Evolutionary conservation across 371 early-diverging fungal species (phyloP), one percentile per base, ranked within the genome.

Genomic region (Pancytospora philotis): DNA sequence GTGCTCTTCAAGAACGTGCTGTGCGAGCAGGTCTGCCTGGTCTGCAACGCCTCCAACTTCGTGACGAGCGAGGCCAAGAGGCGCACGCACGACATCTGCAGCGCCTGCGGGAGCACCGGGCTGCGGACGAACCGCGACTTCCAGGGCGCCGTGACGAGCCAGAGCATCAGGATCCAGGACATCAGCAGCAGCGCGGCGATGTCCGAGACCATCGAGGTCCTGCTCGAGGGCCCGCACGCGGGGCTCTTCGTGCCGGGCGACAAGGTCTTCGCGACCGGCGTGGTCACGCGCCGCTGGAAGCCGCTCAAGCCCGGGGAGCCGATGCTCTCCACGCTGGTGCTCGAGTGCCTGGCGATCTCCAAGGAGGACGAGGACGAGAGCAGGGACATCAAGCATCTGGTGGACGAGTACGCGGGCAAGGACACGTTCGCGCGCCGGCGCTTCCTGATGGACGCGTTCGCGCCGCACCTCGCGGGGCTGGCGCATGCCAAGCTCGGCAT

Each of bases 211-310:
- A 39, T 74, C 36, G 74, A 73, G 55, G 59, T 80, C 0, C 48
- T 58, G 51, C 37, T 80, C 31, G 75, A 74, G 49, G 72, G 72
- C 25, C 53, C 58, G 16, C 38, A 55, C 19, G 66, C 75, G 51
- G 72, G 76, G 4, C 72, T 62, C 10, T 80, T 72, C 48, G 22
- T 48, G 22, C 76, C 78, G 8, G 78, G 80, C 31, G 72, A 77
- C 39, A 62, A 74, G 31, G 22, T 80, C 19, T 16, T 69, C 13
- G 68, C 75, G 22, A 52, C 72, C 32, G 80, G 80, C 0, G 48
- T 66, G 1, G 69, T 80, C 1, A 36, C 35, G 32, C 30, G 76
- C 2, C 62, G 62, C 53, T 76, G 72, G 73, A 72, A 62, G 35
- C 30, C 32, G 45, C 38, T 75, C 19, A 75, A 61, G 32, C 25